These are phyloP conservation scores for Hanseniaspora meyeri DNA, from an alignment of 805 yeast species.

Conservation along the genomic window DNA sequence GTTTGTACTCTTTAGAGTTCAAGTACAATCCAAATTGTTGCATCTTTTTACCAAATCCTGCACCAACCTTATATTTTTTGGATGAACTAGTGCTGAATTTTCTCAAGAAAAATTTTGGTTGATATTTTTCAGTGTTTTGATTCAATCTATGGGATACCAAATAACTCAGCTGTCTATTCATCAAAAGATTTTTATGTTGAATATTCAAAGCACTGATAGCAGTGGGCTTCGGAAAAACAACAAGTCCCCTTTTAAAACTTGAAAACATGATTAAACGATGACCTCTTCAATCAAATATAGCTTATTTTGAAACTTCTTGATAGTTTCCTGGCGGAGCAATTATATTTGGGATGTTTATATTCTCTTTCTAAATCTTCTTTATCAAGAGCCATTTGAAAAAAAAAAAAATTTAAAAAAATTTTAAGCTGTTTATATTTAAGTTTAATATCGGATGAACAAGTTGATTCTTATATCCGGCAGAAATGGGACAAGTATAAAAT, in stretches of 20 bases:
- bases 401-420: background rate
- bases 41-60: background rate
- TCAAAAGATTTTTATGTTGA: background rate
- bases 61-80: background rate
- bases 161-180: background rate
- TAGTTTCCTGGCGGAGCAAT: too few species aligned
- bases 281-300: too few species aligned
- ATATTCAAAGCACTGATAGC: background rate
- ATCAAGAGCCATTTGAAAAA: background rate
- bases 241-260: background rate
- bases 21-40: background rate
- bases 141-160: background rate
- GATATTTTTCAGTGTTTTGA: background rate
- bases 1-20: slow-evolving; percentile 1
- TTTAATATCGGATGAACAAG: too few species aligned
- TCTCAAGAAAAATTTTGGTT: background rate
- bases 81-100: background rate
- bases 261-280: background rate
- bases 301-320: too few species aligned
- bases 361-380: background rate
- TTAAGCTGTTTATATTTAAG: too few species aligned
- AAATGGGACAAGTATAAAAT: too few species aligned
- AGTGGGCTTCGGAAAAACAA: background rate
- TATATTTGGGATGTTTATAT: too few species aligned
- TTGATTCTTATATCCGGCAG: too few species aligned